Evolutionary conservation across 2,329 filamentous ascomycete species (phyloP), one percentile per base, ranked within the genome.

Genomic region (Chalaropsis thielavioides): DNA sequence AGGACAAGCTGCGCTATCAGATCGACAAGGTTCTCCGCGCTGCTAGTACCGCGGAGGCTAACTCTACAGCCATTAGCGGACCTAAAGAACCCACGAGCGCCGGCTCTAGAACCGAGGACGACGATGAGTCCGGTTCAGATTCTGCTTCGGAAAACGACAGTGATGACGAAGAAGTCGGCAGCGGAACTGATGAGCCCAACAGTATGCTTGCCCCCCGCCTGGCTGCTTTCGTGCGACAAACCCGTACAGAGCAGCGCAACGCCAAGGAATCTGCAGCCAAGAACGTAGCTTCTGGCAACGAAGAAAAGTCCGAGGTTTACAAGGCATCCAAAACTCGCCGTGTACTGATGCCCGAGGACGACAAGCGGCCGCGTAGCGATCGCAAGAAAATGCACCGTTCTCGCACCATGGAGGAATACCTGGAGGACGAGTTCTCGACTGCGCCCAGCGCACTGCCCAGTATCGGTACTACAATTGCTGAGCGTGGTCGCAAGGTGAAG

Each of bases 21-120:
- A 90, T 99, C 71, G 92, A 97, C 75, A 94, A 95, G 72, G 91
- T 96, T 31, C 80, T 99, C 22, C 88, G 90, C 68, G 89, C 90
- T 0, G 91, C 91, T 43, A 89, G 95, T 68, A 87, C 92, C 69
- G 81, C 83, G 3, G 81, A 86, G 68, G 78, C 75, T 71, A 76
- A 71, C 19, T 56, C 41, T 19, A 61, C 63, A n/a, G 62, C 44
- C 10, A 19, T 67, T 13, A 64, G 62, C 38, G 65, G 65, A 3
- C 3, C 71, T 15, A 58, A 62, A 40, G 64, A 61, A 19, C 22
- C 60, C 3, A 44, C 43, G 5, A 61, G 43, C 10, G 60, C 64
- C 24, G 59, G 58, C 13, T 70, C 64, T 46, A 73, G 72, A 6
- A 72, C 67, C 4, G 72, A 71, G 1, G 72, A 72, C 4, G 71